Evolutionary conservation across 2,329 filamentous ascomycete genomes (phyloP).

Genomic region (Microcera coccophila): DNA sequence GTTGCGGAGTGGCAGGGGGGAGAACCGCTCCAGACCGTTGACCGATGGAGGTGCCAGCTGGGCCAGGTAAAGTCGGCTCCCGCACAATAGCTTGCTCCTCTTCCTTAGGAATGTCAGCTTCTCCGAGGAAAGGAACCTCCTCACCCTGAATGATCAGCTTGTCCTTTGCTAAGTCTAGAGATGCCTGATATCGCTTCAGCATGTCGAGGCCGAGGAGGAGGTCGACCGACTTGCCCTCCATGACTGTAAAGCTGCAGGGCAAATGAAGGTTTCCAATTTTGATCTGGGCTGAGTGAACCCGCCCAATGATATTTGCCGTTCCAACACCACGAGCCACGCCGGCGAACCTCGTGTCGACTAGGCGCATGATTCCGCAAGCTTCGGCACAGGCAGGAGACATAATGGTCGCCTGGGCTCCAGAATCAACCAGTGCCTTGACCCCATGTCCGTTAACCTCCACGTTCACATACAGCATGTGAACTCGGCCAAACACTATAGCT

Average conservation of each 20-base stretch:
- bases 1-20: conserved; percentile 23
- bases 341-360: conserved; percentile 88
- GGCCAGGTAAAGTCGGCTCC: conserved; percentile 80
- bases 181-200: conserved; percentile 92
- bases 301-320: conserved; percentile 88
- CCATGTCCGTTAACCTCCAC: conserved; percentile 90
- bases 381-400: conserved; percentile 95
- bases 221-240: conserved; percentile 97
- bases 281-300: conserved; percentile 92
- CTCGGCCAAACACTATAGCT: conserved; percentile 76
- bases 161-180: conserved; percentile 81
- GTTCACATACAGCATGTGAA: conserved; percentile 94
- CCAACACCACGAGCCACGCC: conserved; percentile 92
- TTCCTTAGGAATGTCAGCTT: conserved; percentile 89
- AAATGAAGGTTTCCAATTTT: conserved; percentile 85
- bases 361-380: conserved; percentile 89
- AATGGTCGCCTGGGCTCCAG: conserved; percentile 94
- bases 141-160: conserved; percentile 83
- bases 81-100: conserved; percentile 69
- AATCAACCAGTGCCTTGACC: conserved; percentile 95
- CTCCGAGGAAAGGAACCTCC: conserved; percentile 84
- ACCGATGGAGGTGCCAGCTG: conserved; percentile 85
- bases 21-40: conserved; percentile 73
- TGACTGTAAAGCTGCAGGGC: conserved; percentile 95
- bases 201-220: conserved; percentile 91